Evolutionary conservation across 2,329 filamentous ascomycete genomes (phyloP), one percentile per base, ranked within the genome.

Genomic region (Penicillium sp.): DNA sequence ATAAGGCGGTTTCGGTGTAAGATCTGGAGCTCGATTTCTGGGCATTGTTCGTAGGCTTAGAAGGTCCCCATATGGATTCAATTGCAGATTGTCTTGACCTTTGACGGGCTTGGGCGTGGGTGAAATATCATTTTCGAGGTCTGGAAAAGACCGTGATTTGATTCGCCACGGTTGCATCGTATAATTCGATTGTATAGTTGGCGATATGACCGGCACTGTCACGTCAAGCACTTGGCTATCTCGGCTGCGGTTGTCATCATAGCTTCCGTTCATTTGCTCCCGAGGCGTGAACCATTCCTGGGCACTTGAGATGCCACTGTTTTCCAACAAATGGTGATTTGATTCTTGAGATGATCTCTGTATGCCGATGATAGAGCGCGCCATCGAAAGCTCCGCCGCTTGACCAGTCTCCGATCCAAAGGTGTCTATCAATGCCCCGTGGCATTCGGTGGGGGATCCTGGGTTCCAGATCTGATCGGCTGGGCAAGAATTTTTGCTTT

Each of bases 401-500:
- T 17, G 24, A 10, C 32, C 23, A 15, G 32, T 42, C 21, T 10
- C 13, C n/a, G 30, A n/a, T 3, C 24, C 46, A 10, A 23, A 2
- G 1, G 17, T 36, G 8, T 49, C 24, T 12, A 42, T 13, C 20
- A 59, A 39, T 2, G 40, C 54, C 2, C 34, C 46, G 10, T 41
- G 44, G n/a, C 49, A 55, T 12, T 45, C 34, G 8, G 27, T 39
- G 23, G 34, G 53, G 7, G 51, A 51, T 9, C 52, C 59, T 23
- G 60, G 58, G 24, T 68, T 63, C 61, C 61, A 66, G n/a, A 68
- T 66, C 2, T 55, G 46, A 53, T 66, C 60, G 0, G 63, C 64
- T 0, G 62, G 55, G 2, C 50, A 47, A 30, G 48, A 58, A 2
- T 64, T 59, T 53, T 67, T 66, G 49, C 63, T 67, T 39, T 56